Evolutionary conservation across 1,284 basidiomycete genomes (phyloP), one percentile per base, ranked within the genome.

Genomic region (Mixia osmundae): DNA sequence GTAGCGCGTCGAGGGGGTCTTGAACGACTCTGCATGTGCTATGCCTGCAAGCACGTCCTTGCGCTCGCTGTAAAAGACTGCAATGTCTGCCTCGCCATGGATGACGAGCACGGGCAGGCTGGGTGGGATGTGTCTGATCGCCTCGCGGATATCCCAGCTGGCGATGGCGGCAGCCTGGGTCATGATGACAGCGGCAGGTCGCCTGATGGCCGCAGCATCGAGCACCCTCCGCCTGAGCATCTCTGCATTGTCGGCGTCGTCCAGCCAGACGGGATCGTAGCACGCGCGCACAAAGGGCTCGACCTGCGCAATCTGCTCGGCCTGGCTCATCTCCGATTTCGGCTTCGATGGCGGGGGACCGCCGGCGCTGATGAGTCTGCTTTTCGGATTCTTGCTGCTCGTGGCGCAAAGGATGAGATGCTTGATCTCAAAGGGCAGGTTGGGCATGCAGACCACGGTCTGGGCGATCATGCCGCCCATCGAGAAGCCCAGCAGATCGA

Each of bases 381-480:
- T n/a, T n/a, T n/a, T n/a, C n/a, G n/a, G n/a, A n/a, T n/a, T n/a
- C 9, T 36, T 36, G 16, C 34, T 35, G 16, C 23, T 25, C 8
- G 39, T 40, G 12, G 39, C 39, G 19, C 39, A 34, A 10, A 40
- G 39, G 22, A 40, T 25, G 18, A 14, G 16, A 33, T 40, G 39
- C 12, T 16, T 19, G 22, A 40, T 40, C 15, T 31, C 20, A 30
- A 40, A 31, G 9, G 39, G 35, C 18, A 36, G 39, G 23, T 26
- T 25, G 8, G 27, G n/a, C 14, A 20, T 25, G 19, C 23, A 25
- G n/a, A 40, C 22, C 14, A 40, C 18, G 15, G 39, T 40, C 35
- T 36, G 35, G n/a, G 39, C 35, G 14, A 40, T 40, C 39, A 40
- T 40, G 24, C 39, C 39, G 19, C 38, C 39, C 39, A 40, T 40